Evolutionary conservation across 768 basidiomycete species (phyloP).

Genomic region (Macrolepiota albuminosa): DNA sequence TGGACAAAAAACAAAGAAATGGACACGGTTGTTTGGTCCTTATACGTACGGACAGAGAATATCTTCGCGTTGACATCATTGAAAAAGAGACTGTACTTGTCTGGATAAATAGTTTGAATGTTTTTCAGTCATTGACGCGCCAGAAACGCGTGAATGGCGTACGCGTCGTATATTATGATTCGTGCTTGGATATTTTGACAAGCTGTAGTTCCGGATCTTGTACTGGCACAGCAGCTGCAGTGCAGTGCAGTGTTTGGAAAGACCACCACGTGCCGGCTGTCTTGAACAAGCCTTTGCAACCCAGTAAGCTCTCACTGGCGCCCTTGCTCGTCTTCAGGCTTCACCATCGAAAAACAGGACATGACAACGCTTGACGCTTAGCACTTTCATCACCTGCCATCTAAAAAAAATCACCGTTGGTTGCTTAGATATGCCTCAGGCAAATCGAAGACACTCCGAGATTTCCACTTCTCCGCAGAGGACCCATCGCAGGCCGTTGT

Average conservation of each 20-base stretch:
- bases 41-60: conserved; percentile 5
- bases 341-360: background rate
- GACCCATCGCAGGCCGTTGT: background rate
- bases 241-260: too few species aligned
- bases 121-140: background rate
- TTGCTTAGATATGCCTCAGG: background rate
- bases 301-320: background rate
- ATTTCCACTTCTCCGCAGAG: background rate
- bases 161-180: too few species aligned
- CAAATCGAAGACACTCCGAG: conserved; percentile 2
- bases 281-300: background rate
- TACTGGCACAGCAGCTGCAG: background rate
- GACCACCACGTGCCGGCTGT: background rate
- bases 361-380: background rate
- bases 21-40: background rate
- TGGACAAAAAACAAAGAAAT: background rate
- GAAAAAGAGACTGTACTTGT: background rate
- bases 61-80: conserved; percentile 8
- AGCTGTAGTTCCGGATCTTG: background rate
- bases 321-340: background rate
- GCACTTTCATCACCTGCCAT: background rate
- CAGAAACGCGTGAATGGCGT: background rate
- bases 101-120: background rate
- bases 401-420: background rate
- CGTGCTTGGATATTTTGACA: background rate